phyloP scores from a whole-genome alignment of 2,329 filamentous ascomycete genomes.

The Capronia americana region DNA sequence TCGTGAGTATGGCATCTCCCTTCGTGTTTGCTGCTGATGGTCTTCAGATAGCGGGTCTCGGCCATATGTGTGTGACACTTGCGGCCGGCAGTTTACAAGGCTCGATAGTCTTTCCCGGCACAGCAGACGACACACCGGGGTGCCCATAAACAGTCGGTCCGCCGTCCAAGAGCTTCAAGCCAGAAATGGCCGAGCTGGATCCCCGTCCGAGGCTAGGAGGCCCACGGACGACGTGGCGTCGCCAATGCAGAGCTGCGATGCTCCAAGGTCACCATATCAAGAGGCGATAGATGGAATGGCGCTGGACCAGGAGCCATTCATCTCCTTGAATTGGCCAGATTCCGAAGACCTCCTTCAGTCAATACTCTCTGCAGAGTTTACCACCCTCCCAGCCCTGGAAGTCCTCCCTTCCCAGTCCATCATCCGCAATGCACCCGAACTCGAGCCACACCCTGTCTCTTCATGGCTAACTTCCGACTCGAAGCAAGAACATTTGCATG shows the following conservation, averaged over 20 bases:
- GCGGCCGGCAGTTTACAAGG: conserved; percentile 16
- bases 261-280: background rate
- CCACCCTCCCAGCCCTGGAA: conserved; percentile 18
- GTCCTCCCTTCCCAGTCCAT: conserved; percentile 24
- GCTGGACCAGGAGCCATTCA: background rate
- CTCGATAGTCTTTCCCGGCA: conserved; percentile 24
- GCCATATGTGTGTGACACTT: conserved; percentile 22
- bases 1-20: conserved; percentile 4
- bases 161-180: background rate
- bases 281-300: background rate
- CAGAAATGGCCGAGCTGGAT: background rate
- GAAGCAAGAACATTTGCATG: conserved; percentile 8
- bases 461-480: conserved; percentile 8
- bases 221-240: background rate
- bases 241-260: background rate
- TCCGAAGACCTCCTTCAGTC: conserved; percentile 24
- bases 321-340: conserved; percentile 27
- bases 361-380: conserved; percentile 26
- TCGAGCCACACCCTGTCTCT: background rate
- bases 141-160: background rate
- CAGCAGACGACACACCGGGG: conserved; percentile 9
- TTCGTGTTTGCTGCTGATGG: background rate
- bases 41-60: conserved; percentile 21
- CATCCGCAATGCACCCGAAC: background rate
- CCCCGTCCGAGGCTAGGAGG: background rate